A percentile compares a stretch with the other conserved stretches of the same genome.
Conservation (phyloP, 768 basidiomycete genomes). For the Lentinula aciculospora region DNA sequence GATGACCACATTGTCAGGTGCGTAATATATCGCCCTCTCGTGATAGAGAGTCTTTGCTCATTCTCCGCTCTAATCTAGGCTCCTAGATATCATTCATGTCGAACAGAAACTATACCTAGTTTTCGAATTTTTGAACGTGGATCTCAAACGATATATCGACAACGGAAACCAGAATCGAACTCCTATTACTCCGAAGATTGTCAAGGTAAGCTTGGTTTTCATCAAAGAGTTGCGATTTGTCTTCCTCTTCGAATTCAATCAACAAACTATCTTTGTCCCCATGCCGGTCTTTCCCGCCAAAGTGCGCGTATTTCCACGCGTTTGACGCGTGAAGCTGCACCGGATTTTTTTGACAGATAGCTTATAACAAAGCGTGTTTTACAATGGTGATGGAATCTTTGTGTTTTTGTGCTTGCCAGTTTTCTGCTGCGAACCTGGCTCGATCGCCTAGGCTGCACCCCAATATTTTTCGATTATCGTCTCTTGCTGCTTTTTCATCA, state of each 20-base stretch:
- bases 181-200: conserved; percentile 67
- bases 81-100: conserved; percentile 94
- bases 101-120: conserved; percentile 98
- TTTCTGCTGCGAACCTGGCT: background rate
- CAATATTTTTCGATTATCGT: no score
- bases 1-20: conserved; percentile 95
- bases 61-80: conserved; percentile 37
- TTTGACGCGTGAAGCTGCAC: conserved; percentile 18
- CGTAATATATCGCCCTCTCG: conserved; percentile 13
- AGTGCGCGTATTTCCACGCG: conserved; percentile 20
- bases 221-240: conserved; percentile 9
- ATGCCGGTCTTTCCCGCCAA: background rate
- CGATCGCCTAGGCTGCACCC: background rate
- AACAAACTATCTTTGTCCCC: background rate
- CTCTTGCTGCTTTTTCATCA: no score
- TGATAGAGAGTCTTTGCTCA: background rate
- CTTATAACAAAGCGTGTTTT: background rate
- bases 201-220: conserved; percentile 59
- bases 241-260: conserved; percentile 4
- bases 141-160: conserved; percentile 97
- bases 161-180: conserved; percentile 65
- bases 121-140: conserved; percentile 95
- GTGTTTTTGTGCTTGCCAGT: background rate
- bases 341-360: background rate
- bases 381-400: background rate